Conservation (phyloP, 2,329 filamentous ascomycete species). For the Parafenestella ontariensis region DNA sequence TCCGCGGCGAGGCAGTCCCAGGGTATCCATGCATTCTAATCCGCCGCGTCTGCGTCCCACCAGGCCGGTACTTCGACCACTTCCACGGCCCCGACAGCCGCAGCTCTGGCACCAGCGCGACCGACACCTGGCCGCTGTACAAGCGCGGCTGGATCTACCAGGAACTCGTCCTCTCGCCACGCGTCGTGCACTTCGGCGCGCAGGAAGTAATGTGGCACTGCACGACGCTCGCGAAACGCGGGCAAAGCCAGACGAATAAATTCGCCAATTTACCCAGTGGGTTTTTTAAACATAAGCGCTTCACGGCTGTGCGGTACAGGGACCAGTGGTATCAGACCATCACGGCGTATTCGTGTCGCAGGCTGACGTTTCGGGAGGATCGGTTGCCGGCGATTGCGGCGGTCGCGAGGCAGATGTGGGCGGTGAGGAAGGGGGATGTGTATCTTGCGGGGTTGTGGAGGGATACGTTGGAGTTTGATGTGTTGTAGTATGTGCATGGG, state of each 20-base stretch:
- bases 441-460: neutral
- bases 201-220: constrained; percentile 15
- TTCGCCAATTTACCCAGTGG: too few relatives aligned
- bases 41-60: neutral
- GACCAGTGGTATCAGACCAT: neutral
- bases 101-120: too few relatives aligned
- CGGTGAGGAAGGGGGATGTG: too few relatives aligned
- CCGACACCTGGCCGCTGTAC: neutral
- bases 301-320: neutral
- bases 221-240: neutral
- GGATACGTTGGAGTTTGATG: neutral
- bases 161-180: constrained; percentile 13
- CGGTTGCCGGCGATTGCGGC: neutral
- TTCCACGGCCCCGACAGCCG: too few relatives aligned
- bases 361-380: neutral
- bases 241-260: neutral
- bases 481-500: neutral
- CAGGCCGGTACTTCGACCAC: too few relatives aligned
- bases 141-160: constrained; percentile 15
- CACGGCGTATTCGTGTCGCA: neutral
- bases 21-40: neutral
- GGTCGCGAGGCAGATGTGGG: neutral
- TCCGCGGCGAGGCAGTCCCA: too few relatives aligned
- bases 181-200: constrained; percentile 14
- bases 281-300: too few relatives aligned